These are phyloP conservation scores for Chamaenerion angustifolium DNA, from an alignment of 345 rosid species.

Conservation along the genomic window DNA sequence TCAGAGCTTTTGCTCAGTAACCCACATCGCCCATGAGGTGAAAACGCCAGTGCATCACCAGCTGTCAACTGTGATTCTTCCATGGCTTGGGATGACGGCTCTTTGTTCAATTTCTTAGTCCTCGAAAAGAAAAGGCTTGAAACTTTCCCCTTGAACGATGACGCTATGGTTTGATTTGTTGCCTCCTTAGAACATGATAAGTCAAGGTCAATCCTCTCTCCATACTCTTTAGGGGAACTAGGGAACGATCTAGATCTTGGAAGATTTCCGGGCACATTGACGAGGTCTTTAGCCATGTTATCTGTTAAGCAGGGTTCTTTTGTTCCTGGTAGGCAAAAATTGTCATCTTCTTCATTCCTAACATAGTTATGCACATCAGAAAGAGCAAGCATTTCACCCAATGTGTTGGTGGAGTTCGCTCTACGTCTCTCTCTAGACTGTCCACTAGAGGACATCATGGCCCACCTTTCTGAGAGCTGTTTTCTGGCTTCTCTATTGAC, in stretches of 20 bases:
- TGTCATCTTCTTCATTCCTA: constrained; percentile 22
- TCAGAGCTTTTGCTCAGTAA: constrained; percentile 15
- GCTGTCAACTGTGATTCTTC: constrained; percentile 15
- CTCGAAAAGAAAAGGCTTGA: constrained; percentile 49
- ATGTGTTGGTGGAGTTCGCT: constrained; percentile 55
- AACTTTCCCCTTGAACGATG: constrained; percentile 45
- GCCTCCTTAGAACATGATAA: constrained; percentile 29
- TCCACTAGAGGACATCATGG: constrained; percentile 60
- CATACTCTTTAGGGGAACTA: constrained; percentile 36
- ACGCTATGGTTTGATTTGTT: constrained; percentile 36
- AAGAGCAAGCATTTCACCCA: constrained; percentile 94
- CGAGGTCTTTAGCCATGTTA: constrained; percentile 26
- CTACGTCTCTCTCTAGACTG: constrained; percentile 31
- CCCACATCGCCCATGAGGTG: constrained; percentile 21
- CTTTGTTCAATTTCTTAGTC: constrained; percentile 32
- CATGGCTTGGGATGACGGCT: constrained; percentile 14
- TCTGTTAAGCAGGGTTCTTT: constrained; percentile 36
- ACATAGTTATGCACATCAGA: constrained; percentile 31
- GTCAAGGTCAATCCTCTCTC: constrained; percentile 26
- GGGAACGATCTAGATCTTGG: constrained; percentile 69
- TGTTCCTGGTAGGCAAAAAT: constrained; percentile 27
- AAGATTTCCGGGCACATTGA: constrained; percentile 37
- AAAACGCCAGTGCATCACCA: constrained; percentile 16
- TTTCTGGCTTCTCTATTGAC: constrained; percentile 44
- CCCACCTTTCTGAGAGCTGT: constrained; percentile 89